Base-by-base conservation (phyloP, 352 stramenopile species). In the Pythium biforme region DNA sequence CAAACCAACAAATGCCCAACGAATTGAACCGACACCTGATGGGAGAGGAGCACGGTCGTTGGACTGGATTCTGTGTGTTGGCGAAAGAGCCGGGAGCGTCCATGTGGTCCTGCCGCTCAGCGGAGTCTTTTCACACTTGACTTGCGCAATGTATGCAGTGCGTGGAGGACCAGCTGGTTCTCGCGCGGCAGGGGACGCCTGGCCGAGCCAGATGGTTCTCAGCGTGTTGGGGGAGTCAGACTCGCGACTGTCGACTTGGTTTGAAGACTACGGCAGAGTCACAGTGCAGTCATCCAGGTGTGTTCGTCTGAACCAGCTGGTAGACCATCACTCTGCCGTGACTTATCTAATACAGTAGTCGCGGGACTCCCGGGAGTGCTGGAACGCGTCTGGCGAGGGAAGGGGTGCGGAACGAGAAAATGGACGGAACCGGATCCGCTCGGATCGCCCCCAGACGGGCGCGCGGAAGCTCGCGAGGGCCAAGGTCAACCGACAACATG, bases 1-100 rank as follows among this genome's bases (percentile, higher is more conserved):
- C 31, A 34, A 34, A 34, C 31, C 31, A 34, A 58, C 33, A 40
- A 40, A n/a, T n/a, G n/a, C 17, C 41, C 51, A 25, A 52, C 46
- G 29, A 33, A 33, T 33, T 33, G 29, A 33, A 33, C 29, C 29
- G 9, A 33, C 29, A 33, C 9, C 34, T 40, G 34, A 40, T 40
- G 34, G 34, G 34, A 40, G 34, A 40, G 34, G 34, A 4, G 29
- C 29, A 9, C 9, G 29, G 6, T 11, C 23, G n/a, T 15, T 4
- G 23, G 23, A 34, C 53, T 59, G 53, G 53, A 59, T 59, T 59
- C n/a, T n/a, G n/a, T n/a, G n/a, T n/a, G n/a, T n/a, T n/a, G 50
- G 19, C 25, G 45, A 65, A 49, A 65, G 58, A 65, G 58, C 48
- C 48, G 39, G 49, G 34, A 27, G 25, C 10, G 37, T 6, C 48